Base-by-base conservation (phyloP, 805 yeast species). In the Cyberlindnera nakhonratchasimensis region DNA sequence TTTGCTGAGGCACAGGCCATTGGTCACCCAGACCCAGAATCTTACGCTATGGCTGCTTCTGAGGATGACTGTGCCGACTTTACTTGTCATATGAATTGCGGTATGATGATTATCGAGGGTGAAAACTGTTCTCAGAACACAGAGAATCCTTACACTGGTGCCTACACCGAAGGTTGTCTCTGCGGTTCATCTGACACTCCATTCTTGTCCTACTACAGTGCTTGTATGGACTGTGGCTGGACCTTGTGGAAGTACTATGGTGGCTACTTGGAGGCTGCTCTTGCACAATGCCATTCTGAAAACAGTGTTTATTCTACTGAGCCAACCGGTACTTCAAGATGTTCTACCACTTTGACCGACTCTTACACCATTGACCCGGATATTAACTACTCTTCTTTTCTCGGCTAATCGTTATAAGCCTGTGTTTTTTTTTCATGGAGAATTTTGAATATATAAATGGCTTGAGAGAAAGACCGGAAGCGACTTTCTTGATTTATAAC, bases 161-260 rank as follows among this genome's bases (percentile, higher is more conserved):
- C 52, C 8, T 48, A 46, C 38, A 32, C 36, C 34, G 28, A 31
- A 20, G 36, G 18, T 12, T 57, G 61, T 40, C 47, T 48, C 24
- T 55, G 60, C 44, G 47, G 39, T 18, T 26, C 42, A 14, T 32
- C 22, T 29, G 54, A 37, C 14, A 30, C 48, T 17, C 13, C 61
- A 22, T 57, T 54, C 50, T 39, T 41, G 40, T 11, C 34, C 3
- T 34, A 42, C 31, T 55, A 55, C 34, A 53, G 47, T 13, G 51
- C 45, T 3, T 64, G 69, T 53, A 50, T 63, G 39, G 61, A 58
- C 38, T 64, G 69, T 55, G 69, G 67, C 31, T 63, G 66, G 67
- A 63, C 66, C 48, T 46, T 64, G 39, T 64, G 62, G 63, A 42
- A 53, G 29, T 59, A 62, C 50, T 63, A 63, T 47, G 51, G 51